A percentile compares a stretch with the other conserved stretches of the same genome.
phyloP scores from a whole-genome alignment of 2,329 filamentous ascomycete species.

The Fusarium sp. region DNA sequence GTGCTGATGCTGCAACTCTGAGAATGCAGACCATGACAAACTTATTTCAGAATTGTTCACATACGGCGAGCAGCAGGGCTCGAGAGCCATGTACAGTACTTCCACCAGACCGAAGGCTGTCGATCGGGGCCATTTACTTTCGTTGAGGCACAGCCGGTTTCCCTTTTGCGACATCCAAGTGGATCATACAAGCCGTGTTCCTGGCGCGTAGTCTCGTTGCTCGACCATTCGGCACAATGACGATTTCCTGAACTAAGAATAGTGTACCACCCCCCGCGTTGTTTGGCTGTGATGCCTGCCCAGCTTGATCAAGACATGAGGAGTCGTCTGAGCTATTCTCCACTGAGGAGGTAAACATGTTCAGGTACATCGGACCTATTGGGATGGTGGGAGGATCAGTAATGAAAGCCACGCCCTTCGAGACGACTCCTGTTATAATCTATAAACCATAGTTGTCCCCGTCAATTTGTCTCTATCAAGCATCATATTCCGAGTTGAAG shows the following conservation, averaged over 20 bases:
- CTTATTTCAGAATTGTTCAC: conserved; percentile 43
- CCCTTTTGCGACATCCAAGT: conserved; percentile 23
- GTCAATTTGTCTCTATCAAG: conserved; percentile 4
- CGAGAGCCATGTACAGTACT: conserved; percentile 23
- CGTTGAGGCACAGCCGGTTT: conserved; percentile 22
- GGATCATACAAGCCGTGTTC: conserved; percentile 32
- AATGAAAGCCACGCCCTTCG: conserved; percentile 32
- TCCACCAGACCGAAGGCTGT: conserved; percentile 29
- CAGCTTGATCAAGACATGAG: conserved; percentile 31
- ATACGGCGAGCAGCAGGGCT: conserved; percentile 26
- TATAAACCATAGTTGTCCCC: conserved; percentile 36
- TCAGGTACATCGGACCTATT: conserved; percentile 37
- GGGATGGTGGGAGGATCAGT: conserved; percentile 28
- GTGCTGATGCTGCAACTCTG: conserved; percentile 42
- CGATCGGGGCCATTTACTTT: conserved; percentile 21
- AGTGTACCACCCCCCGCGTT: conserved; percentile 42
- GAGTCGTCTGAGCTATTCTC: conserved; percentile 40
- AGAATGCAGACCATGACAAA: conserved; percentile 45
- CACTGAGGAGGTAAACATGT: conserved; percentile 43
- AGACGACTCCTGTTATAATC: conserved; percentile 15
- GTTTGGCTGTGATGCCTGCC: conserved; percentile 29
- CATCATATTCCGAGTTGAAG: conserved; percentile 8
- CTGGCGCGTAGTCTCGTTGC: conserved; percentile 32
- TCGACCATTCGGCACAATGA: conserved; percentile 35
- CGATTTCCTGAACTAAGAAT: conserved; percentile 43